Base-by-base conservation (phyloP, 352 stramenopile species). In the Phytophthora sansomeana region DNA sequence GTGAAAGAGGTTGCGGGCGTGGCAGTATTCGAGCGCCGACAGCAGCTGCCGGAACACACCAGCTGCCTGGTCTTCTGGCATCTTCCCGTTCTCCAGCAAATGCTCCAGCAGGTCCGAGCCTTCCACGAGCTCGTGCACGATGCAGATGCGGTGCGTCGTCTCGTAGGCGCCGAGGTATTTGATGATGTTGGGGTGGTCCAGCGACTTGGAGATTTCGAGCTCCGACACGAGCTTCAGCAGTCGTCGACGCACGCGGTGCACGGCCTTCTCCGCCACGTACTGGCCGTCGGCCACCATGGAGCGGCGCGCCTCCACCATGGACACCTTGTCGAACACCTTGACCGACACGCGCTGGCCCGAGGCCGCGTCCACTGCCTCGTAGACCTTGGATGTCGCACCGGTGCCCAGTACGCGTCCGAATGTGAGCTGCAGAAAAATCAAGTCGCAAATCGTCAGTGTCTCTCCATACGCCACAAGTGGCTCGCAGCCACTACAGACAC, bases 21-120 rank as follows among this genome's bases (percentile, higher is more conserved):
- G 94, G 63, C 97, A 96, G 68, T 98, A 98, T 41, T 91, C 78
- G n/a, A 98, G 76, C 30, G 92, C 89, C n/a, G 85, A 93, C 42
- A 98, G 80, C 75, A 98, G 89, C 80, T 98, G 91, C 11, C 57
- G 46, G 48, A 91, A 89, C 10, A 93, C 80, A 17, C 74, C 58
- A 41, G 78, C 72, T 5, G 77, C 86, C 17, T 81, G 57, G n/a
- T 72, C 29, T 36, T 95, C 85, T 8, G 75, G 46, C 85, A 93
- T 92, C 41, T 90, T 92, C 38, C 84, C 82, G 47, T 92, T 73
- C 11, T 74, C 74, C 24, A 95, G 63, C 64, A 95, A 61, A 49
- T 92, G 76, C 41, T 93, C 85, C 7, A 95, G 66, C 52, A 95
- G 46, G 54, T 95, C 87, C 17, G 75, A 77, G 13, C 85, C 87